These are phyloP conservation scores for Datura wrightii DNA, from an alignment of 257 asterid species.

Conservation along the genomic window DNA sequence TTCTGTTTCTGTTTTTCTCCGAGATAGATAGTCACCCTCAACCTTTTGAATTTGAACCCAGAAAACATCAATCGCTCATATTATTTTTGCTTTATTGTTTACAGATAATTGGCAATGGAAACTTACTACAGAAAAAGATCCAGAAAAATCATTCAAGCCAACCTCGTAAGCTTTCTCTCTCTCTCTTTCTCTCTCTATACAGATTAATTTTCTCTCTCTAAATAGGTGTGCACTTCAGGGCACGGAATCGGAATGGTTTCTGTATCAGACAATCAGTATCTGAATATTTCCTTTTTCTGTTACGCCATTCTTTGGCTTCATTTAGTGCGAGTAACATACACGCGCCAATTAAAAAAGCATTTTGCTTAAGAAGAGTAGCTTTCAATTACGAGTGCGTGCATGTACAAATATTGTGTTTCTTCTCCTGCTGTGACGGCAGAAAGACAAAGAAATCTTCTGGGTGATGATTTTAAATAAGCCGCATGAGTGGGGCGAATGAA, in stretches of 20 bases:
- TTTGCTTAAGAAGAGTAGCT: slow-evolving; percentile 2
- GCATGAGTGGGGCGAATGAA: slow-evolving; percentile 25
- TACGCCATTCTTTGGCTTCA: neutral
- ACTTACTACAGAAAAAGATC: slow-evolving; percentile 73
- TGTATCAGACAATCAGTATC: neutral
- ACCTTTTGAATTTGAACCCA: neutral
- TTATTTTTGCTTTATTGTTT: neutral
- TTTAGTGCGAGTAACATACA: neutral
- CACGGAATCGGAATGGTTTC: neutral
- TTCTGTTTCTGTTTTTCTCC: neutral
- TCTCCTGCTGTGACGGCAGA: neutral
- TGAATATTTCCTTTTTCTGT: slow-evolving; percentile 26
- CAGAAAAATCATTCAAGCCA: slow-evolving; percentile 49
- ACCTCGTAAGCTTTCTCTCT: slow-evolving; percentile 46
- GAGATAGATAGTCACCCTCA: neutral
- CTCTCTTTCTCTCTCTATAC: neutral
- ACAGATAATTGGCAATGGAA: slow-evolving; percentile 58
- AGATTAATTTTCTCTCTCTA: slow-evolving; percentile 32
- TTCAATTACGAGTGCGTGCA: slow-evolving; percentile 30
- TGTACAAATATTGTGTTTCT: neutral
- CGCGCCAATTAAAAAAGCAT: slow-evolving; percentile 25
- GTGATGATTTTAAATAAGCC: slow-evolving; percentile 32
- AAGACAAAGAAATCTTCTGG: slow-evolving; percentile 35
- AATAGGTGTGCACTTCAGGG: neutral
- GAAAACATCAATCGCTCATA: neutral